Conservation (phyloP, 2,329 filamentous ascomycete species). For the Aspergillus chevalieri region DNA sequence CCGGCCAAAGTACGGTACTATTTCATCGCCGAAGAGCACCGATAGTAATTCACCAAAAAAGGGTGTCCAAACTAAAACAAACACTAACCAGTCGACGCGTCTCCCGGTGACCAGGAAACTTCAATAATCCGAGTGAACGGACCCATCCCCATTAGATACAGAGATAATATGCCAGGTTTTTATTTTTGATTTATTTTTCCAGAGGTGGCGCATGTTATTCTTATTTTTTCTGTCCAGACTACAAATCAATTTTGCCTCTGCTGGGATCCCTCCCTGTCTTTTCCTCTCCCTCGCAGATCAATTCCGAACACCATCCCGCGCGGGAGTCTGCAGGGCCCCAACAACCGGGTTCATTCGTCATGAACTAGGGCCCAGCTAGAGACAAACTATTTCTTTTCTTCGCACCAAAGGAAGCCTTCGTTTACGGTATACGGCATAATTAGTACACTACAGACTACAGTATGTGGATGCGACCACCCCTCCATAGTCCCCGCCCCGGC, state of each 20-base stretch:
- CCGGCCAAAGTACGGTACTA: too few species aligned
- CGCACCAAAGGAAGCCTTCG: background rate
- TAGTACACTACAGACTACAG: too few species aligned
- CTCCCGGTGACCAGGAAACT: background rate
- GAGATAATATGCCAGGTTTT: background rate
- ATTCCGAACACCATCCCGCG: background rate
- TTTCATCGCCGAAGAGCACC: too few species aligned
- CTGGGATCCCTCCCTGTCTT: background rate
- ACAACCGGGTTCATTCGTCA: background rate
- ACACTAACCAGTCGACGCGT: too few species aligned
- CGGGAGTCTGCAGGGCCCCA: background rate
- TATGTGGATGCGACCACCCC: too few species aligned
- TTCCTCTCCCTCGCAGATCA: background rate
- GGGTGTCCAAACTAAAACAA: too few species aligned
- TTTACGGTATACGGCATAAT: too few species aligned
- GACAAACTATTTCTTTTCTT: background rate
- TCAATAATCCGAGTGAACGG: background rate
- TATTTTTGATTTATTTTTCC: background rate
- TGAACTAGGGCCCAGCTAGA: background rate
- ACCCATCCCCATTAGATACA: background rate
- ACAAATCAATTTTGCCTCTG: background rate
- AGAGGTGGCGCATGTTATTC: too few species aligned
- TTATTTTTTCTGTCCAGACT: background rate
- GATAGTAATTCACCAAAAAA: too few species aligned
- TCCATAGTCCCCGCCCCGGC: too few species aligned